Base-by-base conservation (phyloP, 2,329 filamentous ascomycete species). In the Tolypocladium sp. region DNA sequence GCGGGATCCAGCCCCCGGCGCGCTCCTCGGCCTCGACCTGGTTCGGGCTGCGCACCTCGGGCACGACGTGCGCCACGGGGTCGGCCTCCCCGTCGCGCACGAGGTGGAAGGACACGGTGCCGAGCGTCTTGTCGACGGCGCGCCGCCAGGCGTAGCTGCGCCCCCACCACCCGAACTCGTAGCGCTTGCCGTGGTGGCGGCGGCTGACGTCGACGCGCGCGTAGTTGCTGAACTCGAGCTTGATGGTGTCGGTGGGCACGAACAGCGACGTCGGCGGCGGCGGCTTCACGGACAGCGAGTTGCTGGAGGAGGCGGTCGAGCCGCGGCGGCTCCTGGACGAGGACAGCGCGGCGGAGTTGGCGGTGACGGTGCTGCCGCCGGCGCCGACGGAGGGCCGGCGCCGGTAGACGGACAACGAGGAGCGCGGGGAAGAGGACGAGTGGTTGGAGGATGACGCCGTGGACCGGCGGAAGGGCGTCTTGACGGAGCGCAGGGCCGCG, bases 221-320 rank as follows among this genome's bases (percentile, higher is more conserved):
- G 71, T 99, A 99, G 76, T 97, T 99, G 64, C 91, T 95, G 71
- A 97, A 99, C 71, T 97, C 93, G 40, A 99, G 82, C 74, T 92
- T 90, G 71, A 93, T 89, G 41, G 83, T 88, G 72, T 96, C 91
- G 60, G 87, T 90, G 22, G 90, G 84, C 52, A 79, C 68, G 57
- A 74, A 76, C 30, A 71, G 67, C 59, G 69, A 70, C 35, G 66
- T 60, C 42, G 68, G 59, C 60, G 27, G 53, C 57, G 25, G 42
- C 57, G 35, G 56, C 56, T 35, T 56, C 7, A 15, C 13, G 38
- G 38, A 42, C 17, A 30, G 40, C 2, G 55, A 52, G 33, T 33
- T 22, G 20, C 44, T 55, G 27, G 56, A 61, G 9, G 55, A 60
- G 42, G 40, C 30, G 51, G 25, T 38, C 6, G 57, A 55, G 57